Conservation (phyloP, 768 basidiomycete genomes). For the Macrolepiota fuliginosa region DNA sequence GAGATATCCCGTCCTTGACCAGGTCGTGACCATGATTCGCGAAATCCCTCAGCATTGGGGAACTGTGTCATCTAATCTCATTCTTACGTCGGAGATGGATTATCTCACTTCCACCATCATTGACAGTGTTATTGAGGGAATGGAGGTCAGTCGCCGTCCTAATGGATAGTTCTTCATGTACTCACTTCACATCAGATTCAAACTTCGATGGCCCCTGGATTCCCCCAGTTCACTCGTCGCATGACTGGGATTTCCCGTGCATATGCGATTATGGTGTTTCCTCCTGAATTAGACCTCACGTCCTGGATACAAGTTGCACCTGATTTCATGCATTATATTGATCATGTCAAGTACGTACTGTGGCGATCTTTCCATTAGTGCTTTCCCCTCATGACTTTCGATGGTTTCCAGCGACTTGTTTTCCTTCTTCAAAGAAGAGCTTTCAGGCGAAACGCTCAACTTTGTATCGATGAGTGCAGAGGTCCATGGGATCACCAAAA, state of each 20-base stretch:
- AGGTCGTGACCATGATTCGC: too few species aligned
- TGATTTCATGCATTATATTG: constrained; percentile 1
- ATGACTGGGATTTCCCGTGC: too few species aligned
- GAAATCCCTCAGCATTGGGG: not conserved
- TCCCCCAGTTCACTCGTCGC: too few species aligned
- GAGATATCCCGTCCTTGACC: too few species aligned
- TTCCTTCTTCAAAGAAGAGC: constrained; percentile 41
- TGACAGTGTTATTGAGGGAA: not conserved
- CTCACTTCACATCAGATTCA: not conserved
- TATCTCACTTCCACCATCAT: not conserved
- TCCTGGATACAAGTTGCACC: constrained; percentile 7
- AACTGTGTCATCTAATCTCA: not conserved
- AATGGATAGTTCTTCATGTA: not conserved
- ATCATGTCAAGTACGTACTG: constrained; percentile 3
- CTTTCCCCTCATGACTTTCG: not conserved
- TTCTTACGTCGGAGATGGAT: not conserved
- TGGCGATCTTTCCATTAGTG: not conserved
- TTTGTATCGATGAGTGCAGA: not conserved
- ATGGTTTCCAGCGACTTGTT: constrained; percentile 22
- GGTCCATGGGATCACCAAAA: not conserved
- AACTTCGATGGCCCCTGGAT: too few species aligned
- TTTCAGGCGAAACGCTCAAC: constrained; percentile 10
- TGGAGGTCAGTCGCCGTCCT: too few species aligned
- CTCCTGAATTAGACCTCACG: too few species aligned
- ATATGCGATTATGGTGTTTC: too few species aligned